phyloP scores from a whole-genome alignment of 1,284 basidiomycete species.

The Wolfiporia cocos region DNA sequence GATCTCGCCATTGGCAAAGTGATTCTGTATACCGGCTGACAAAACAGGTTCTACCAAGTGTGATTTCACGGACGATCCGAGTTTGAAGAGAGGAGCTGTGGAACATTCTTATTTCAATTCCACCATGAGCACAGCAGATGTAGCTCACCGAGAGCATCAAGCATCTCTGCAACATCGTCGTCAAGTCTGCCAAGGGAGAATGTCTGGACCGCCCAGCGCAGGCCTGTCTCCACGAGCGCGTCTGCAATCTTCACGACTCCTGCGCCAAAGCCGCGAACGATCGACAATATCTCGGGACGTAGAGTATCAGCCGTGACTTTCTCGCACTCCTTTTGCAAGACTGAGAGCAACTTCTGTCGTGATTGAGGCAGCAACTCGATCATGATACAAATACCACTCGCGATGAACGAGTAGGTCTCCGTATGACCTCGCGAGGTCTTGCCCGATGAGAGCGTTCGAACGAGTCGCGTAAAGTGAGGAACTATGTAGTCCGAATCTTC shows the following conservation, averaged over 20 bases:
- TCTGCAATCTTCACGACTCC: slow-evolving; percentile 16
- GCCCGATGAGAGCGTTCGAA: slow-evolving; percentile 8
- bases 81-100: slow-evolving; percentile 26
- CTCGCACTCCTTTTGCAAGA: slow-evolving; percentile 9
- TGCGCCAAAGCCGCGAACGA: slow-evolving; percentile 1
- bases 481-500: slow-evolving; percentile 1
- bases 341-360: slow-evolving; percentile 11
- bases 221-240: slow-evolving; percentile 35
- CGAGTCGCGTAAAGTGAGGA: slow-evolving; percentile 15
- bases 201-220: slow-evolving; percentile 43
- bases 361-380: slow-evolving; percentile 9
- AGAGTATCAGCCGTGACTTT: slow-evolving; percentile 9
- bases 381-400: slow-evolving; percentile 13
- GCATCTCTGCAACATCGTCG: no score
- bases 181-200: no score
- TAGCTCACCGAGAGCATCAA: no score
- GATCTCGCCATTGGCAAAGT: slow-evolving; percentile 38
- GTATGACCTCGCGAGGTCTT: not conserved
- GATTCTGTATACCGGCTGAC: slow-evolving; percentile 56
- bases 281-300: slow-evolving; percentile 8
- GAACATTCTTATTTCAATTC: no score
- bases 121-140: no score
- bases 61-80: slow-evolving; percentile 36
- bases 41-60: slow-evolving; percentile 75
- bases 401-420: slow-evolving; percentile 10